Percentiles rank a stretch among this genome's conserved stretches.
phyloP scores from a whole-genome alignment of 2,329 filamentous ascomycete species.

The Aspergillus sp. region DNA sequence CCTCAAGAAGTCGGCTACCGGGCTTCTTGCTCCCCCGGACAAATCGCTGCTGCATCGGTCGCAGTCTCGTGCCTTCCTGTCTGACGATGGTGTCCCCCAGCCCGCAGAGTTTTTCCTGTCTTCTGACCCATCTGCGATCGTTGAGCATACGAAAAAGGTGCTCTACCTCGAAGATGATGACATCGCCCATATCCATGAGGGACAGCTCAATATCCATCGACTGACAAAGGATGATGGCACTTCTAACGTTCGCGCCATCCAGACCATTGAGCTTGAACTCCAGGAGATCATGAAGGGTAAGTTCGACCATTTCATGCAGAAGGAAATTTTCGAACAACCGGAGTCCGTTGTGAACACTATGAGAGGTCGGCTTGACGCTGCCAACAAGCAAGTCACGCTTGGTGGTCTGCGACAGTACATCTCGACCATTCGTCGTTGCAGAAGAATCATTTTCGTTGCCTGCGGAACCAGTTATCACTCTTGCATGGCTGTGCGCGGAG shows the following conservation, averaged over 20 bases:
- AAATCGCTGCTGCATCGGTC: slow-evolving; percentile 98
- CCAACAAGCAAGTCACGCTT: slow-evolving; percentile 92
- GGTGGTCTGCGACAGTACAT: slow-evolving; percentile 97
- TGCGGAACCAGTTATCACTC: slow-evolving; percentile 98
- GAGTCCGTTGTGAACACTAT: slow-evolving; percentile 99
- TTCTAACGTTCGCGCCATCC: slow-evolving; percentile 95
- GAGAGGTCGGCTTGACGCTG: slow-evolving; percentile 93
- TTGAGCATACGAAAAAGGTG: slow-evolving; percentile 99
- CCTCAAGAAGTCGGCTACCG: slow-evolving; percentile 80
- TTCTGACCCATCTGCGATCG: slow-evolving; percentile 95
- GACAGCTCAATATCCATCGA: slow-evolving; percentile 97
- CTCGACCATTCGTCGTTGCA: slow-evolving; percentile 90
- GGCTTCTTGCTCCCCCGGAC: slow-evolving; percentile 83
- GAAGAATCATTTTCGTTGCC: slow-evolving; percentile 97
- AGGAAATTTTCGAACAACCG: slow-evolving; percentile 99
- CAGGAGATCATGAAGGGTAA: slow-evolving; percentile 99
- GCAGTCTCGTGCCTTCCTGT: slow-evolving; percentile 97
- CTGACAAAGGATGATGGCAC: slow-evolving; percentile 94
- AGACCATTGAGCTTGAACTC: slow-evolving; percentile 97
- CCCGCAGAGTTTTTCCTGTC: slow-evolving; percentile 99
- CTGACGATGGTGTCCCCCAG: slow-evolving; percentile 96
- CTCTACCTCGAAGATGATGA: slow-evolving; percentile 99
- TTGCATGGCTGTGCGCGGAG: slow-evolving; percentile 97
- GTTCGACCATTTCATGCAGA: slow-evolving; percentile 99
- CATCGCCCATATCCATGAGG: slow-evolving; percentile 99